These are phyloP conservation scores for Rhynchospora breviuscula DNA, from an alignment of 176 grass and related monocot genomes.

Conservation along the genomic window DNA sequence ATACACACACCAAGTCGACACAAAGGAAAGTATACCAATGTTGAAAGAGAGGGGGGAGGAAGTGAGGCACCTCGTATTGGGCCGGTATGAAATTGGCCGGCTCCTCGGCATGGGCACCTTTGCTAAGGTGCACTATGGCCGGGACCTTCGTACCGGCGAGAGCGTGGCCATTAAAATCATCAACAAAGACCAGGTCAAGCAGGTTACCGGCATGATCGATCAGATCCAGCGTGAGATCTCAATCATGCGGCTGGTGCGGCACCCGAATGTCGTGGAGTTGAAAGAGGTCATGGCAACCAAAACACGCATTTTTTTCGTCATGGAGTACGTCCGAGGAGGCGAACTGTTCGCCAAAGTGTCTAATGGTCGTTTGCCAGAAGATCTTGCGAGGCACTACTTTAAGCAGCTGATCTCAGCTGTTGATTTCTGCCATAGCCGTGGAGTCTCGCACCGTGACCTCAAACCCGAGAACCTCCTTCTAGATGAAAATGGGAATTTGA, in stretches of 20 bases:
- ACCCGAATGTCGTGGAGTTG: slow-evolving; percentile 77
- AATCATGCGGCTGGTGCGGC: slow-evolving; percentile 76
- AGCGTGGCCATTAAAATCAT: slow-evolving; percentile 97
- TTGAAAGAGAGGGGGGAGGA: slow-evolving; percentile 24
- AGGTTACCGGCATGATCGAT: slow-evolving; percentile 58
- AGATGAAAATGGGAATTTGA: slow-evolving; percentile 49
- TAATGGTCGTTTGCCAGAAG: slow-evolving; percentile 51
- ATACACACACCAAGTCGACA: not conserved
- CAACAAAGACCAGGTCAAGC: slow-evolving; percentile 65
- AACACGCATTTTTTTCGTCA: slow-evolving; percentile 75
- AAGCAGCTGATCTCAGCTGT: slow-evolving; percentile 81
- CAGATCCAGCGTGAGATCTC: slow-evolving; percentile 94
- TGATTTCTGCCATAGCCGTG: slow-evolving; percentile 86
- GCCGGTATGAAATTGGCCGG: slow-evolving; percentile 81
- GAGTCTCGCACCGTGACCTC: slow-evolving; percentile 90
- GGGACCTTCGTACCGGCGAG: slow-evolving; percentile 41
- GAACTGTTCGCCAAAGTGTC: slow-evolving; percentile 62
- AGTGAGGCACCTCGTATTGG: slow-evolving; percentile 44
- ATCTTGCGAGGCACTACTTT: slow-evolving; percentile 65
- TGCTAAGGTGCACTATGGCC: slow-evolving; percentile 79
- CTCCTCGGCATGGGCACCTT: slow-evolving; percentile 86
- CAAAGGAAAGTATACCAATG: slow-evolving; percentile 12
- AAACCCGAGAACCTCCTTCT: slow-evolving; percentile 97
- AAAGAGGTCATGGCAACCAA: slow-evolving; percentile 83
- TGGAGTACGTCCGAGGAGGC: slow-evolving; percentile 80